Percentiles rank a stretch among this genome's conserved stretches.
Evolutionary conservation across 495 filamentous ascomycete genomes (phyloP).

Genomic region (Talaromyces proteolyticus): DNA sequence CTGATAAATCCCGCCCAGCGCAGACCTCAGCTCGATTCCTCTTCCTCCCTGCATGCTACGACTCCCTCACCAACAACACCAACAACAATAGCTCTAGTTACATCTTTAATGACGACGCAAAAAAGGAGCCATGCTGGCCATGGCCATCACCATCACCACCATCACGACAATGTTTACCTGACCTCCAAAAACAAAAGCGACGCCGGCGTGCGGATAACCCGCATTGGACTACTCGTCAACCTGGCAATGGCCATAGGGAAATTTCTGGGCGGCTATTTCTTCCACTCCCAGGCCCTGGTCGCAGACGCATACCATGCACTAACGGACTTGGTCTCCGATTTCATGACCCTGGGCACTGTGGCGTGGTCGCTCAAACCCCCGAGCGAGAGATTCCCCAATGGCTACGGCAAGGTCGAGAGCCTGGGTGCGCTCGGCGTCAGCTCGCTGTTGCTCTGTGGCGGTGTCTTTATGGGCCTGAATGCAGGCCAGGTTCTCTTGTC

Average conservation of each 20-base stretch:
- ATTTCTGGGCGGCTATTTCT: slow-evolving; percentile 83
- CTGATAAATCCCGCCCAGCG: no score
- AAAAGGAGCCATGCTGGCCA: slow-evolving; percentile 27
- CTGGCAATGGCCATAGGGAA: slow-evolving; percentile 91
- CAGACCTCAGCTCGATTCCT: no score
- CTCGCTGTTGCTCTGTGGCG: slow-evolving; percentile 78
- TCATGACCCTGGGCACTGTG: slow-evolving; percentile 89
- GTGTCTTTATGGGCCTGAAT: slow-evolving; percentile 83
- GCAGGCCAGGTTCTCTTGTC: slow-evolving; percentile 68
- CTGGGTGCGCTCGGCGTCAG: slow-evolving; percentile 90
- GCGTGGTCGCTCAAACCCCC: slow-evolving; percentile 84
- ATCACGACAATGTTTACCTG: slow-evolving; percentile 85
- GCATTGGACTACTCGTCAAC: slow-evolving; percentile 87
- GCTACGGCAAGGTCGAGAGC: slow-evolving; percentile 97
- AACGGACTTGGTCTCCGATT: slow-evolving; percentile 89
- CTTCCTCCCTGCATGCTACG: not conserved
- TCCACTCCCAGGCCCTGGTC: slow-evolving; percentile 89
- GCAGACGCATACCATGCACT: slow-evolving; percentile 94
- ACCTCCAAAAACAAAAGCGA: slow-evolving; percentile 85
- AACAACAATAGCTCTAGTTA: not conserved
- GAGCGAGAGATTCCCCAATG: slow-evolving; percentile 73
- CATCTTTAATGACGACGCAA: slow-evolving; percentile 28
- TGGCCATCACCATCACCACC: slow-evolving; percentile 52
- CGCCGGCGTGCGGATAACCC: slow-evolving; percentile 89
- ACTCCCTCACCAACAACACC: not conserved